These are phyloP conservation scores for Metarhizium humberi DNA, from an alignment of 2,329 filamentous ascomycete genomes.

Conservation along the genomic window DNA sequence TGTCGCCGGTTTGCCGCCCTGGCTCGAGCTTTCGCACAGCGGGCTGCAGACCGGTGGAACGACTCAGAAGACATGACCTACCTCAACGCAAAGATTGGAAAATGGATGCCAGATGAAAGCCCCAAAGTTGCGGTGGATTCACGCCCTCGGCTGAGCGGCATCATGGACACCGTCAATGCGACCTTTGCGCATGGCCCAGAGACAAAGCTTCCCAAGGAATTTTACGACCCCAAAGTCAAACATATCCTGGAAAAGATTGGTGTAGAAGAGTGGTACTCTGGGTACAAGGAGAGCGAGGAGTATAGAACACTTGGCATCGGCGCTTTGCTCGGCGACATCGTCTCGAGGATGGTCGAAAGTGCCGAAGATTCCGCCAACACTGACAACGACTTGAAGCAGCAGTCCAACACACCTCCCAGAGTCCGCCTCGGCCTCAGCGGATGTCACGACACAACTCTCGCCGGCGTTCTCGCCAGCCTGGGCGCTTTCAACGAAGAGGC, in stretches of 20 bases:
- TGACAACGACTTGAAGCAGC: slow-evolving; percentile 37
- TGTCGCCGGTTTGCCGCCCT: slow-evolving; percentile 66
- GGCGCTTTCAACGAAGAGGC: slow-evolving; percentile 63
- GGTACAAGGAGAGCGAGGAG: slow-evolving; percentile 75
- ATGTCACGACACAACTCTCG: slow-evolving; percentile 91
- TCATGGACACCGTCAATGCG: slow-evolving; percentile 91
- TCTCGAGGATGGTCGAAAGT: slow-evolving; percentile 62
- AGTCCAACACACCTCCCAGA: slow-evolving; percentile 19
- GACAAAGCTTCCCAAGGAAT: slow-evolving; percentile 72
- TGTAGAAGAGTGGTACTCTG: slow-evolving; percentile 87
- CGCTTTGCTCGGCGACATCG: slow-evolving; percentile 72
- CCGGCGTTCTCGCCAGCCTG: slow-evolving; percentile 64
- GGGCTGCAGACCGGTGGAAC: slow-evolving; percentile 67
- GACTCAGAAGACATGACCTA: slow-evolving; percentile 73
- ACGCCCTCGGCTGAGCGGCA: slow-evolving; percentile 73
- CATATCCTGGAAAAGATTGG: slow-evolving; percentile 65
- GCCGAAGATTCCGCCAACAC: slow-evolving; percentile 48
- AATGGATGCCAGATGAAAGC: slow-evolving; percentile 71
- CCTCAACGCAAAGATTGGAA: slow-evolving; percentile 65
- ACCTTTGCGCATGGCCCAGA: slow-evolving; percentile 68
- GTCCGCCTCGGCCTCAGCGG: slow-evolving; percentile 74
- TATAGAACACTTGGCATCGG: slow-evolving; percentile 89
- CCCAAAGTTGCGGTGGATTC: slow-evolving; percentile 72
- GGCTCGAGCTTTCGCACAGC: slow-evolving; percentile 59
- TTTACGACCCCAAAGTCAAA: slow-evolving; percentile 70